These are phyloP conservation scores for Cicer pinnatifidum DNA, from an alignment of 306 rosid species.

Conservation along the genomic window DNA sequence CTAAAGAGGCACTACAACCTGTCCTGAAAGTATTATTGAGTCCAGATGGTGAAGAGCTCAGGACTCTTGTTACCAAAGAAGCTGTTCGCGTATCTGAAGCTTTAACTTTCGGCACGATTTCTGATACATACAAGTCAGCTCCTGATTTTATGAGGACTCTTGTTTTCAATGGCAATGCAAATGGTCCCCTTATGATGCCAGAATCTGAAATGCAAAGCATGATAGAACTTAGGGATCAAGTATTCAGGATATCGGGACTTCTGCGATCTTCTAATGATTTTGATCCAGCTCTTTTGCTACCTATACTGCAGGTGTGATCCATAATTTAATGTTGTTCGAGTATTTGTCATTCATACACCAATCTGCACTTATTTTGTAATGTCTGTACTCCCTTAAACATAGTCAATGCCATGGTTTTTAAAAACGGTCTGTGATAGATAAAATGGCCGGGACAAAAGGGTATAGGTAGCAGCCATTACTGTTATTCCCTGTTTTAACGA, in stretches of 20 bases:
- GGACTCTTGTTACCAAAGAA: slow-evolving; percentile 74
- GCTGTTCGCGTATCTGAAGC: slow-evolving; percentile 82
- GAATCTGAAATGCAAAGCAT: slow-evolving; percentile 62
- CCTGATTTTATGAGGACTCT: slow-evolving; percentile 68
- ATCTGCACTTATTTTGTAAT: neutral
- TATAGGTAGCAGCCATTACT: no score
- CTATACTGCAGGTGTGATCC: slow-evolving; percentile 70
- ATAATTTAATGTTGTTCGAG: no score
- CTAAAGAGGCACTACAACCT: slow-evolving; percentile 88
- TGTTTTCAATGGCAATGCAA: slow-evolving; percentile 62
- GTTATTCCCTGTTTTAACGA: no score
- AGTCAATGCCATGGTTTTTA: no score
- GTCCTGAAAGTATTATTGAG: slow-evolving; percentile 81
- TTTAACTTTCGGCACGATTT: slow-evolving; percentile 65
- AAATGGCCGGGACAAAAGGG: no score
- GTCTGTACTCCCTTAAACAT: neutral
- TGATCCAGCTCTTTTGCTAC: slow-evolving; percentile 77
- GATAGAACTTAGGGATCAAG: slow-evolving; percentile 75
- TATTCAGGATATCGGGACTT: slow-evolving; percentile 76
- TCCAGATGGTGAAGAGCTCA: slow-evolving; percentile 78
- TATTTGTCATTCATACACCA: no score
- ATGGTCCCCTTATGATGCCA: slow-evolving; percentile 67
- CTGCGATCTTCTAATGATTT: slow-evolving; percentile 70
- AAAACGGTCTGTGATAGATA: no score
- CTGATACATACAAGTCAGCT: slow-evolving; percentile 66